Evolutionary conservation across 345 rosid species (phyloP), one percentile per base, ranked within the genome.

Genomic region (Melastoma malabathricum): DNA sequence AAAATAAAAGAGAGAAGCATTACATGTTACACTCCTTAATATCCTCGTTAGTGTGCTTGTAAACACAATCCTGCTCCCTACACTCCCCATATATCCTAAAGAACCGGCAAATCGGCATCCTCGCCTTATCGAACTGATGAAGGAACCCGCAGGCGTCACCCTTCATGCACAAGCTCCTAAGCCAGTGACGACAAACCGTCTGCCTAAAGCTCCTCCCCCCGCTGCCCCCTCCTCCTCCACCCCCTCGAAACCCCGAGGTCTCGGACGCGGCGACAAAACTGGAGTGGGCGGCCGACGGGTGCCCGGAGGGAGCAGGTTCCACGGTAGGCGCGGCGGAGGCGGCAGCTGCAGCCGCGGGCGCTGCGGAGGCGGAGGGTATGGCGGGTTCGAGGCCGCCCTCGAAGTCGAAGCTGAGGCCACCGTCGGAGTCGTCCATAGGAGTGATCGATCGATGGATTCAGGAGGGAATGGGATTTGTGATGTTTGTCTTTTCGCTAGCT

Each of bases 161-260:
- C 67, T 93, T 93, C 99, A 88, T 88, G 60, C 99, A 93, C 25
- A 93, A 83, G 59, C 99, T 78, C 38, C 99, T 82, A 38, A 93
- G 86, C 97, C 99, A 93, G 74, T 93, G 99, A 62, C 97, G 76
- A 64, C 99, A 93, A 6, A 93, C 99, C 15, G 99, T 93, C 71
- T 93, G 97, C 44, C 99, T 73, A 76, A 81, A 93, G 72, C 99
- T 93, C 71, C 94, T 51, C 51, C 99, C 54, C 15, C 94, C 95
- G 0, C 67, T 20, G 44, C 51, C 52, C 23, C 64, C 61, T 5
- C 63, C 68, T 6, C 48, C 65, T 0, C 31, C 27, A 3, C 31
- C 63, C 8, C 55, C 59, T 23, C 61, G 70, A 13, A 60, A 49
- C 12, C 59, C 66, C 13, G 68, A 12, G 22, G 47, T 44, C 13